Percentiles rank a stretch among this genome's conserved stretches.
Conservation (phyloP, 1,284 basidiomycete species). For the Ganoderma sp. region DNA sequence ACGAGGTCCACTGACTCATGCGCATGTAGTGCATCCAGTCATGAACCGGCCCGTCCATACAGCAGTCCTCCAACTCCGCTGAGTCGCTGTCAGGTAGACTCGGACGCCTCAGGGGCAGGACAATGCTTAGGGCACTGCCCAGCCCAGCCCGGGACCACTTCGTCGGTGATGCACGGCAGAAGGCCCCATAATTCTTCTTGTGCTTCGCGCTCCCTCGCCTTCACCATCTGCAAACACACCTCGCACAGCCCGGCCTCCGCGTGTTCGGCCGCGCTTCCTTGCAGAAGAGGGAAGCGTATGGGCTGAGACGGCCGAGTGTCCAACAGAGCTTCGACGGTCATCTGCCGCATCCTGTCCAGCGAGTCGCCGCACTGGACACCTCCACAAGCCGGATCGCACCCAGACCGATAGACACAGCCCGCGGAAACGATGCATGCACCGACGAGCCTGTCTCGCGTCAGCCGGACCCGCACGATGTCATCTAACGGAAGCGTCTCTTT, state of each 20-base stretch:
- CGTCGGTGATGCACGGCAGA: neutral
- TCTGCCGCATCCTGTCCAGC: neutral
- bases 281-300: neutral
- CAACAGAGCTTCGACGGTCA: neutral
- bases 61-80: neutral
- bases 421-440: neutral
- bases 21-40: constrained; percentile 2
- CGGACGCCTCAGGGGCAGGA: neutral
- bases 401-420: neutral
- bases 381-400: neutral
- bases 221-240: neutral
- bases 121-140: neutral
- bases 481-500: neutral
- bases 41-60: neutral
- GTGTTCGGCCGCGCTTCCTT: neutral
- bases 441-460: neutral
- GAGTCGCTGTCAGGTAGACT: neutral
- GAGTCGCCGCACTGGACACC: neutral
- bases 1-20: neutral
- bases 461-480: neutral
- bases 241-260: neutral
- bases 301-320: neutral
- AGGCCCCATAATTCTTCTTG: neutral
- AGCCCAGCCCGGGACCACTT: neutral
- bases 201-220: neutral